phyloP scores from a whole-genome alignment of 345 rosid species.

The Theobroma cacao region DNA sequence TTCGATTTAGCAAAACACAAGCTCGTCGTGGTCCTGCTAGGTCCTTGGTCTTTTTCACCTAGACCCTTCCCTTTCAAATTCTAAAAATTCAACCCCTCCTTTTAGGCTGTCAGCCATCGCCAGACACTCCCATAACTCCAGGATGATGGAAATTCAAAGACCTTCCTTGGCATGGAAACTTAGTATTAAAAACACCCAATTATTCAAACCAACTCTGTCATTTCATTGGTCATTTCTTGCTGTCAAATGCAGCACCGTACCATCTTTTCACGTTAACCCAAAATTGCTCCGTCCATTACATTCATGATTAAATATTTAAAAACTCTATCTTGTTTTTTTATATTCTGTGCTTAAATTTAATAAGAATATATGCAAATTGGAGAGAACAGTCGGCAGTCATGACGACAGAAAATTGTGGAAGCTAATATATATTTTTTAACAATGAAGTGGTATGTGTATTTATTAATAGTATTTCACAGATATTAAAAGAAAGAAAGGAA shows the following conservation, averaged over 20 bases:
- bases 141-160: neutral
- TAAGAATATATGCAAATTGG: neutral
- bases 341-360: neutral
- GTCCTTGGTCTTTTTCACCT: neutral
- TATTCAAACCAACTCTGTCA: neutral
- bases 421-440: neutral
- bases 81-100: neutral
- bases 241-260: neutral
- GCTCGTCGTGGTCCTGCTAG: neutral
- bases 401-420: conserved; percentile 13
- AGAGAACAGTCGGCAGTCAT: conserved; percentile 1
- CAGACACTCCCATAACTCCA: neutral
- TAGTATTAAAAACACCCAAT: neutral
- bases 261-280: neutral
- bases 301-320: neutral
- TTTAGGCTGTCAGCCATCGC: neutral
- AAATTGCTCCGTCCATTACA: conserved; percentile 1
- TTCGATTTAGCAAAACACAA: neutral
- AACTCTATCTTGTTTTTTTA: neutral
- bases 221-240: neutral
- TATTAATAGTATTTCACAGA: conserved; percentile 19
- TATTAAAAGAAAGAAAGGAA: neutral
- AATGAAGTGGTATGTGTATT: conserved; percentile 3
- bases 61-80: neutral
- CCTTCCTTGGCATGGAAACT: neutral